phyloP scores from a whole-genome alignment of 2,329 filamentous ascomycete species.

The Talaromyces sp. region DNA sequence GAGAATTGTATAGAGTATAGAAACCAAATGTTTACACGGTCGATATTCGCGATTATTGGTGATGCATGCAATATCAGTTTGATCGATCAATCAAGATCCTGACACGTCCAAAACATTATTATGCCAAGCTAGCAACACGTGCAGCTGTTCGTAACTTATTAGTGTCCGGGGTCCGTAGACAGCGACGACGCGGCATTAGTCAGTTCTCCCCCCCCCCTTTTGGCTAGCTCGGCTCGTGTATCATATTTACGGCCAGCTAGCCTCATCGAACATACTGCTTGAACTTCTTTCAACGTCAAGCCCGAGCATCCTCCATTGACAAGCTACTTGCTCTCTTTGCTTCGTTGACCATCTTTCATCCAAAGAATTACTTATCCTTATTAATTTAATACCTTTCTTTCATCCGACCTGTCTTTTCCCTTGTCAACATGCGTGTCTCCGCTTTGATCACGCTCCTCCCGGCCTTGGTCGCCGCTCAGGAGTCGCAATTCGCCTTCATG shows the following conservation, averaged over 20 bases:
- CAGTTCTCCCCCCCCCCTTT: not conserved
- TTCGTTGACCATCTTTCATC: slow-evolving; percentile 11
- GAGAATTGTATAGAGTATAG: no score
- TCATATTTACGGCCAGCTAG: slow-evolving; percentile 15
- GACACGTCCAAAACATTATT: no score
- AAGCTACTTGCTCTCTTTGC: slow-evolving; percentile 8
- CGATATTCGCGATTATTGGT: not conserved
- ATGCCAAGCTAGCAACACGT: not conserved
- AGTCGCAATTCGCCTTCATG: slow-evolving; percentile 51
- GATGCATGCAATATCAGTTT: not conserved
- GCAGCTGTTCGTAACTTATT: not conserved
- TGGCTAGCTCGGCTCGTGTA: slow-evolving; percentile 11
- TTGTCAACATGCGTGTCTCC: slow-evolving; percentile 51
- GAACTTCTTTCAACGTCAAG: slow-evolving; percentile 9
- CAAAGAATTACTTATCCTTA: not conserved
- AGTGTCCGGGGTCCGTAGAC: not conserved
- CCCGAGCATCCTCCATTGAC: slow-evolving; percentile 9
- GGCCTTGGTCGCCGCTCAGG: slow-evolving; percentile 53
- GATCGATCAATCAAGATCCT: not conserved
- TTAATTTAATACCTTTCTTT: slow-evolving; percentile 1
- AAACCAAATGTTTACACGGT: no score
- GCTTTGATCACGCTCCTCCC: slow-evolving; percentile 48
- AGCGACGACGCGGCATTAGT: not conserved
- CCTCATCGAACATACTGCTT: slow-evolving; percentile 6
- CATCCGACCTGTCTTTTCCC: slow-evolving; percentile 8